A percentile compares a stretch with the other conserved stretches of the same genome.
Evolutionary conservation across 345 rosid genomes (phyloP).

Genomic region (Pseudoturritis turrita): DNA sequence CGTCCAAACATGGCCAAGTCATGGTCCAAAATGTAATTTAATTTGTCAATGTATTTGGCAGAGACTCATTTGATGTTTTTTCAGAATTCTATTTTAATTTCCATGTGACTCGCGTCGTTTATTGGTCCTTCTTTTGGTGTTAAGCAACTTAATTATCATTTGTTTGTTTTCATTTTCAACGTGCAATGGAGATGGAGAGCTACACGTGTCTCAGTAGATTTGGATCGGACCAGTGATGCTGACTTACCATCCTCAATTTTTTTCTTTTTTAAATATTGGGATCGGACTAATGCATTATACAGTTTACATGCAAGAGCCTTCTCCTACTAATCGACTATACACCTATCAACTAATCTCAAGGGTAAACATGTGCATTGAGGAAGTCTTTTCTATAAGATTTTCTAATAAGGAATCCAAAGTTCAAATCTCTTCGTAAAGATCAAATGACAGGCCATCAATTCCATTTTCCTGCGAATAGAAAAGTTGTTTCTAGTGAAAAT

Average conservation of each 20-base stretch:
- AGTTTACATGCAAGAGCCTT: too few relatives aligned
- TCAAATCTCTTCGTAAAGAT: too few relatives aligned
- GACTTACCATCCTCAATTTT: background rate
- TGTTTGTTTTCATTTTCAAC: conserved; percentile 3
- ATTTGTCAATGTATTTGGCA: conserved; percentile 12
- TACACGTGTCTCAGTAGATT: conserved; percentile 3
- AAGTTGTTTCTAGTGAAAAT: too few relatives aligned
- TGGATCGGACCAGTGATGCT: conserved; percentile 1
- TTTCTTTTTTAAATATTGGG: too few relatives aligned
- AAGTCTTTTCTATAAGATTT: too few relatives aligned
- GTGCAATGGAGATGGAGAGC: conserved; percentile 1
- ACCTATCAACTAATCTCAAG: too few relatives aligned
- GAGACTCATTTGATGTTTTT: background rate
- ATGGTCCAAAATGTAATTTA: conserved; percentile 4
- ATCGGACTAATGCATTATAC: too few relatives aligned
- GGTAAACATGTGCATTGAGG: too few relatives aligned
- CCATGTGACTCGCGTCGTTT: background rate
- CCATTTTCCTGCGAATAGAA: too few relatives aligned
- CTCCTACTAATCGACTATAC: too few relatives aligned
- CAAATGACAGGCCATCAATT: too few relatives aligned
- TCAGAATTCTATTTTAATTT: background rate
- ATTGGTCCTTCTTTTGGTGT: background rate
- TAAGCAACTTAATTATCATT: background rate
- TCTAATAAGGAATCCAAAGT: too few relatives aligned
- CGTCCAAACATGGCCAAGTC: conserved; percentile 23